These are phyloP conservation scores for Fabrea salina DNA, from an alignment of 169 alveolate genomes.

Conservation along the genomic window DNA sequence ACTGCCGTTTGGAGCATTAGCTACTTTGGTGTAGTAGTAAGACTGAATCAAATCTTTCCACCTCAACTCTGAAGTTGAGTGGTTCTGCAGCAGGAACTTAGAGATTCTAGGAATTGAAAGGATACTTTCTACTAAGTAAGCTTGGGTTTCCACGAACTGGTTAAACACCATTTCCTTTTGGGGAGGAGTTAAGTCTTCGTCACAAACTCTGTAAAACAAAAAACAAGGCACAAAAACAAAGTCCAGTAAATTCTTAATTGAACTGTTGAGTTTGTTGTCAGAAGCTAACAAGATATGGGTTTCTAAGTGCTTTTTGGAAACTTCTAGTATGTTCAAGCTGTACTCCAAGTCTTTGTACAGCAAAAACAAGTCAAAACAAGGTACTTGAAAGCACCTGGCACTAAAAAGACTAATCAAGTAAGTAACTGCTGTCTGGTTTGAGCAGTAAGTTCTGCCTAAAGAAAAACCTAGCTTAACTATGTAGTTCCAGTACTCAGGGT, in stretches of 20 bases:
- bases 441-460: background rate
- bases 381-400: background rate
- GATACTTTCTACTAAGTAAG: background rate
- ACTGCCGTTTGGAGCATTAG: background rate
- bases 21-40: background rate
- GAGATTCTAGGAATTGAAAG: conserved; percentile 25
- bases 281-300: background rate
- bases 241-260: background rate
- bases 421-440: background rate
- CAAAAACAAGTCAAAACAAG: conserved; percentile 2
- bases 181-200: background rate
- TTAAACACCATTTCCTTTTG: background rate
- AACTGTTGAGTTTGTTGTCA: background rate
- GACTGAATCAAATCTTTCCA: conserved; percentile 28
- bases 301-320: background rate
- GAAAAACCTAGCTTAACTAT: background rate
- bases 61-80: background rate
- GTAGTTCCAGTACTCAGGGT: background rate
- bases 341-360: background rate
- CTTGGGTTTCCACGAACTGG: background rate
- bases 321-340: background rate
- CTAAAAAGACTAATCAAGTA: background rate
- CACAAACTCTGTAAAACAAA: background rate
- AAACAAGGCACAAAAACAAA: background rate
- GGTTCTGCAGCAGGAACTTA: background rate